Evolutionary conservation across 768 basidiomycete genomes (phyloP), one percentile per base, ranked within the genome.

Genomic region (Grammothele lineata): DNA sequence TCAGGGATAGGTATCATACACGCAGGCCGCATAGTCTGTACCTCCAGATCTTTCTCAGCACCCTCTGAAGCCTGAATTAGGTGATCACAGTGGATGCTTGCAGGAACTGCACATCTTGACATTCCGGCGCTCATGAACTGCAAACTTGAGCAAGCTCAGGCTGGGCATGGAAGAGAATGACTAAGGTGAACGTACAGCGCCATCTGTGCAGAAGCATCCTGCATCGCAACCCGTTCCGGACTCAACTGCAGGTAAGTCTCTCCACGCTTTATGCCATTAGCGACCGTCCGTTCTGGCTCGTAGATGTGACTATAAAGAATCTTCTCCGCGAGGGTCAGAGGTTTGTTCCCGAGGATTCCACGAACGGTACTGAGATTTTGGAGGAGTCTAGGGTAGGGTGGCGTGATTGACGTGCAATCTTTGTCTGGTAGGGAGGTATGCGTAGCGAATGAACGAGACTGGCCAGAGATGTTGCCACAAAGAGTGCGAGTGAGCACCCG

Each of bases 121-220:
- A 96, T 78, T 17, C 91, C 92, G 47, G 94, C 94, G 43, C 94
- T 95, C 91, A 96, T 97, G 69, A 98, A 99, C 69, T 99, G 96
- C 48, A 99, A 69, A 50, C 94, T 85, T 23, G 27, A 30, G 8
- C 8, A 14, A n/a, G n/a, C n/a, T n/a, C n/a, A n/a, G n/a, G n/a
- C n/a, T n/a, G n/a, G n/a, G n/a, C n/a, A n/a, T n/a, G n/a, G n/a
- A n/a, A n/a, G n/a, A n/a, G n/a, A n/a, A n/a, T n/a, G n/a, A n/a
- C n/a, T n/a, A n/a, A n/a, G 15, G 21, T 26, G 7, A 8, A 47
- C 81, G 71, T 66, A 90, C 84, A 92, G 58, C 10, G 89, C 88
- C 89, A 91, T 92, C 87, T 92, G 90, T 35, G 90, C 83, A 48
- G 84, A 87, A 55, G 87, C 86, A 72, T 96, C 92, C 63, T 98